Conservation (phyloP, 306 rosid species). For the Lupinus albus region DNA sequence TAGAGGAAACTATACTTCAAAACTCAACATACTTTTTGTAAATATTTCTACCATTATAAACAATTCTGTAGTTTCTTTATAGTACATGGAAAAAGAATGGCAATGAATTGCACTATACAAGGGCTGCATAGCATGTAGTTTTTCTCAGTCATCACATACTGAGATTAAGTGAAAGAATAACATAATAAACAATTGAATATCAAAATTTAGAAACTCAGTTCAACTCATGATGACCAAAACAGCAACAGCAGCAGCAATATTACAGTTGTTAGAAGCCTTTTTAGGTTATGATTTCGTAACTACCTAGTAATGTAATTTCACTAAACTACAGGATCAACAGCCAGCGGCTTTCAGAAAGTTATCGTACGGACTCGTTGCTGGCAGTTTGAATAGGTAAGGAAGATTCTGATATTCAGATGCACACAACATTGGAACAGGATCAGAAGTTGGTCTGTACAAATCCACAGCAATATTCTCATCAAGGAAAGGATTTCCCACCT, state of each 20-base stretch:
- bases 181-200: background rate
- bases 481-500: constrained; percentile 51
- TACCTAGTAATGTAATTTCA: constrained; percentile 24
- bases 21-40: background rate
- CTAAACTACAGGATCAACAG: constrained; percentile 53
- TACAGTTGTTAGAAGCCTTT: constrained; percentile 21
- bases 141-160: background rate
- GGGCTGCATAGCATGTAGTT: constrained; percentile 29
- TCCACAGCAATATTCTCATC: constrained; percentile 42
- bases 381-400: constrained; percentile 63
- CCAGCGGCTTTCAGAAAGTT: constrained; percentile 95
- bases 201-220: constrained; percentile 18
- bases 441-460: constrained; percentile 36
- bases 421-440: constrained; percentile 45
- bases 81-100: constrained; percentile 39
- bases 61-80: constrained; percentile 28
- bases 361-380: constrained; percentile 85
- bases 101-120: constrained; percentile 34
- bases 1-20: background rate
- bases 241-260: constrained; percentile 17
- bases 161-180: constrained; percentile 31
- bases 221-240: constrained; percentile 25
- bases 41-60: constrained; percentile 1
- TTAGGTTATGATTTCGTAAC: constrained; percentile 32
- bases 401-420: constrained; percentile 55